Evolutionary conservation across 2,329 filamentous ascomycete genomes (phyloP), one percentile per base, ranked within the genome.

Genomic region (Ascochyta rabiei): DNA sequence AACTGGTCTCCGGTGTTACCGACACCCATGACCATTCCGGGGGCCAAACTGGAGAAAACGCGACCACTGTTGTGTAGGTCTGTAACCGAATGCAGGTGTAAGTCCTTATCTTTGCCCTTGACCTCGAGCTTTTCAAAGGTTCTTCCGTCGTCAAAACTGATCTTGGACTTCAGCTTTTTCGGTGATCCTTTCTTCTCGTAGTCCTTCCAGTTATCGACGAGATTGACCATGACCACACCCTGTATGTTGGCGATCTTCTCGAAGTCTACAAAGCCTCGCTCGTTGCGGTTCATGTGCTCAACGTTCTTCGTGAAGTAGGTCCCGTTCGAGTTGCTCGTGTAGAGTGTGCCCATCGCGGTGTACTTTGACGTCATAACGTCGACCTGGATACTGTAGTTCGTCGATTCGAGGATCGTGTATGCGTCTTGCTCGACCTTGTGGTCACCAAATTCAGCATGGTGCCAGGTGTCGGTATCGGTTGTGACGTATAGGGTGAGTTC

Each of bases 281-380:
- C 66, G 67, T 93, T 89, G 66, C 93, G 89, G 74, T 99, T 98
- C 30, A 93, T 97, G 73, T 97, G 89, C 55, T 96, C 90, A 51
- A 93, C 84, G 67, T 96, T 98, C 68, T 89, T 87, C 2, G 90
- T 95, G 73, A 98, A 99, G 75, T 93, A 97, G 2, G 92, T 97
- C 57, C 95, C 95, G 71, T 98, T 96, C 28, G 93, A 98, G 73
- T 99, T 99, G 72, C 93, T 98, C 6, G 92, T 96, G 69, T 97
- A 93, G 52, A 99, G 81, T 10, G 89, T 87, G 30, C 95, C 96
- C 85, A 96, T 93, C 0, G 89, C 85, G 33, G 82, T 83, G 12
- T 83, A 83, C 52, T 75, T 78, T 10, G 82, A 82, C 1, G 89
- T 91, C 83, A 93, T 88, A 60, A 98, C 93, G 75, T 98, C 93